phyloP scores from a whole-genome alignment of 345 rosid genomes.

The Corymbia maculata region DNA sequence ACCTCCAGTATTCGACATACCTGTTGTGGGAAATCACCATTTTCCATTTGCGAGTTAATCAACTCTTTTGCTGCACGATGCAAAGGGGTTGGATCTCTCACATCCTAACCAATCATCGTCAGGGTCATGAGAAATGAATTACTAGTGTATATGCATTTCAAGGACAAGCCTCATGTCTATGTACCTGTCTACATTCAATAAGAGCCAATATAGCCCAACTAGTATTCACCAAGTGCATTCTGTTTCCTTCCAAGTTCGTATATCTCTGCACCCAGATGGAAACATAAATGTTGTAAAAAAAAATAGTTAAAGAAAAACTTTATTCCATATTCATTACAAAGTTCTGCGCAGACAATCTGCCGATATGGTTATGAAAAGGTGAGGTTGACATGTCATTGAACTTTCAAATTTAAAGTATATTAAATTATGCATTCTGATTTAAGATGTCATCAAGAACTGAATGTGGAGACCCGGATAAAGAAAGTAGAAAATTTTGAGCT shows the following conservation, averaged over 20 bases:
- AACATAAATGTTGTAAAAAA: background rate
- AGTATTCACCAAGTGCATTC: conserved; percentile 44
- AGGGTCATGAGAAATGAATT: background rate
- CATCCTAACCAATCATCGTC: conserved; percentile 9
- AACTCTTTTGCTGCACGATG: conserved; percentile 44
- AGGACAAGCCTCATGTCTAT: background rate
- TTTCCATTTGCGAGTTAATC: conserved; percentile 46
- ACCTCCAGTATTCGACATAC: background rate
- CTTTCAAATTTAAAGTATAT: background rate
- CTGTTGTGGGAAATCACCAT: conserved; percentile 54
- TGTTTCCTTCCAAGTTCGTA: conserved; percentile 33
- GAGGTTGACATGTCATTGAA: background rate
- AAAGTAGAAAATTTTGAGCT: background rate
- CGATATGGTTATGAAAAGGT: background rate
- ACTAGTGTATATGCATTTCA: background rate
- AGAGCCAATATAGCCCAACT: conserved; percentile 70
- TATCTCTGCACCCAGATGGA: conserved; percentile 17
- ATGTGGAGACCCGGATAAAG: background rate
- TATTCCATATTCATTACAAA: background rate
- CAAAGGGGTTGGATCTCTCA: conserved; percentile 46
- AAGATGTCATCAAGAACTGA: background rate
- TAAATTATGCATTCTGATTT: background rate
- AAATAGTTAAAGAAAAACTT: background rate
- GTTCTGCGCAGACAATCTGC: background rate
- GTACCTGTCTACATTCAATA: conserved; percentile 62